Conservation (phyloP, 1,284 basidiomycete genomes). For the Coniophora puteana region DNA sequence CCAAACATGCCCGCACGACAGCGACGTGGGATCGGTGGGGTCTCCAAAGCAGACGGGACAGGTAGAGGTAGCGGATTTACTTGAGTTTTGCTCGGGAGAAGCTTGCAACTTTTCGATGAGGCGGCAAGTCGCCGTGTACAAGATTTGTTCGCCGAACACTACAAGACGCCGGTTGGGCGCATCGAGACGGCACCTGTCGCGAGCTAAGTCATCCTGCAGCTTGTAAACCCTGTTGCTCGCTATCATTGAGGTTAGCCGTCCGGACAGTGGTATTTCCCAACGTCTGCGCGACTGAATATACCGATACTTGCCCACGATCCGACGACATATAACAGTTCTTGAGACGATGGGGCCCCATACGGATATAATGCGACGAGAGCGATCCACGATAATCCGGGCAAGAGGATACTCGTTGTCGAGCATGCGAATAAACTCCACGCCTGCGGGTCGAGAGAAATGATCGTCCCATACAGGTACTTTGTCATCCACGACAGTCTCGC, state of each 20-base stretch:
- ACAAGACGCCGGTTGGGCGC: conserved; percentile 25
- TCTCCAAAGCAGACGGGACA: conserved; percentile 42
- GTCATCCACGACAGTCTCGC: conserved; percentile 49
- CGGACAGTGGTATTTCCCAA: conserved; percentile 41
- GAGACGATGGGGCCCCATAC: conserved; percentile 44
- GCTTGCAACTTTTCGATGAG: too few species aligned
- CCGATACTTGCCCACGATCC: conserved; percentile 43
- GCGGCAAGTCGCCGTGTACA: too few species aligned
- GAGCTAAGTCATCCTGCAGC: conserved; percentile 36
- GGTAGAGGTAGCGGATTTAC: too few species aligned
- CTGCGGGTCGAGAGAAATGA: conserved; percentile 44
- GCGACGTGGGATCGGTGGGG: conserved; percentile 43
- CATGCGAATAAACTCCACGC: conserved; percentile 39
- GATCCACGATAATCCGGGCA: conserved; percentile 42
- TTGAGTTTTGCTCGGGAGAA: background rate
- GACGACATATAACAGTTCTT: conserved; percentile 36
- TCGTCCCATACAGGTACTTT: conserved; percentile 58
- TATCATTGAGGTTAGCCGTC: conserved; percentile 41
- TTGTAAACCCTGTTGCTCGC: conserved; percentile 36
- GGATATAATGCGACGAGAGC: conserved; percentile 38
- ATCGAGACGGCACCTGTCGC: conserved; percentile 36
- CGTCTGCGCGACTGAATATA: conserved; percentile 37
- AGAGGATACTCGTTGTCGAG: conserved; percentile 34
- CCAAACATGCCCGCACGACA: conserved; percentile 62
- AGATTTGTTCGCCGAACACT: conserved; percentile 31